Evolutionary conservation across 225 moss, liverwort and hornwort genomes (phyloP), one percentile per base, ranked within the genome.

Genomic region (Marchantia paleacea): DNA sequence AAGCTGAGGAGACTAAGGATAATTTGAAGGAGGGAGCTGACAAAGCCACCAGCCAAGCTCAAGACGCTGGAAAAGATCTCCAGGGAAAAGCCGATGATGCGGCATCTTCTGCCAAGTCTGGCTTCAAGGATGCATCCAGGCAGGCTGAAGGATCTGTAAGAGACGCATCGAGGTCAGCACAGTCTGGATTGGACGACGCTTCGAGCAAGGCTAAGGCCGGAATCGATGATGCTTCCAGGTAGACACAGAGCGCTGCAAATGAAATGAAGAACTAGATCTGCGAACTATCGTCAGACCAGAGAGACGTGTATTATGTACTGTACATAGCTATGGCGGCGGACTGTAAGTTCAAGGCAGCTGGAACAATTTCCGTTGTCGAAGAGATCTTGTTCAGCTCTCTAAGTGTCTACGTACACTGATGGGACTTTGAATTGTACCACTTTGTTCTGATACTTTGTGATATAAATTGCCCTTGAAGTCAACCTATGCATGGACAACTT

Each of bases 11-110:
- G 10, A 55, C 75, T 0, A 28, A 49, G 9, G 3, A n/a, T 0
- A 52, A 51, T 39, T 18, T 60, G 10, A 57, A 78, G 72, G 78
- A 64, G 61, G 72, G 15, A 3, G 30, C 53, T 0, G 14, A n/a
- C 7, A 68, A 55, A 1, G 30, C 58, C 0, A 8, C 4, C 8
- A 24, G 9, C 14, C 39, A 68, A n/a, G 83, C 74, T 39, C 20
- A 82, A 31, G 54, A 12, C 0, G 73, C 16, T 39, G 74, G 73
- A 0, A 47, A 22, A 0, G 79, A 79, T n/a, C 18, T 76, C 0
- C 51, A 68, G 48, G 49, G 26, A 28, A 78, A 78, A 26, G 67
- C 65, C 22, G 78, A 66, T 14, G 78, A 78, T 15, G 64, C 78
- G 0, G 50, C 64, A 50, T 64, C 64, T 4, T 67, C 65, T 11